A percentile compares a stretch with the other conserved stretches of the same genome.
These are phyloP conservation scores for Lagenidium sp. DNA, from an alignment of 352 stramenopile species.

Conservation along the genomic window DNA sequence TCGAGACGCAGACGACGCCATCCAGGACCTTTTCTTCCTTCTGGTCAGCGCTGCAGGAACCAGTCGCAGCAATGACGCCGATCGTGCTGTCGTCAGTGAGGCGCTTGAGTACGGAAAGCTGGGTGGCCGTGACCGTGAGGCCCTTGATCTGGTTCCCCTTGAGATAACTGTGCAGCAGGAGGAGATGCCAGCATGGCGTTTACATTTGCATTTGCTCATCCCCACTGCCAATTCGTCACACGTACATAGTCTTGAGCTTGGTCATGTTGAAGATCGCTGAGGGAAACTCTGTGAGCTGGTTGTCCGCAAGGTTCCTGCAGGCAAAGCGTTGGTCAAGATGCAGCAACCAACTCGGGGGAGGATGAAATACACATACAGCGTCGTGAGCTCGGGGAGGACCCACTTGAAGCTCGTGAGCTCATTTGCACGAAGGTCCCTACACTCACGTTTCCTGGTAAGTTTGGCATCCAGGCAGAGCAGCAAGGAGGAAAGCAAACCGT, in stretches of 20 bases:
- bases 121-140: conserved; percentile 18
- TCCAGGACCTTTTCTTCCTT: conserved; percentile 36
- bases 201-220: too few relatives aligned
- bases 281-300: conserved; percentile 17
- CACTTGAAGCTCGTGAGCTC: conserved; percentile 36
- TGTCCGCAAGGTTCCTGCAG: conserved; percentile 11
- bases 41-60: conserved; percentile 21
- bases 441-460: too few relatives aligned
- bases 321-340: neutral
- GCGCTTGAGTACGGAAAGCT: conserved; percentile 15
- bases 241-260: conserved; percentile 54
- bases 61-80: conserved; percentile 15
- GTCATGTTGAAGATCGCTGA: conserved; percentile 55
- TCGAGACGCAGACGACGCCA: conserved; percentile 41
- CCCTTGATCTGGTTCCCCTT: conserved; percentile 42
- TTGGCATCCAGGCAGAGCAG: neutral
- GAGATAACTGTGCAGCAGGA: conserved; percentile 23
- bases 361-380: conserved; percentile 6
- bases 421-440: conserved; percentile 43
- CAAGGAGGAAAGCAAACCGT: conserved; percentile 4
- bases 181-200: too few relatives aligned
- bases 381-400: conserved; percentile 5
- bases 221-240: too few relatives aligned
- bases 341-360: neutral
- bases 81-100: conserved; percentile 26